Evolutionary conservation across 805 yeast genomes (phyloP), one percentile per base, ranked within the genome.

Genomic region (Yamadazyma takamatsuzukensis): DNA sequence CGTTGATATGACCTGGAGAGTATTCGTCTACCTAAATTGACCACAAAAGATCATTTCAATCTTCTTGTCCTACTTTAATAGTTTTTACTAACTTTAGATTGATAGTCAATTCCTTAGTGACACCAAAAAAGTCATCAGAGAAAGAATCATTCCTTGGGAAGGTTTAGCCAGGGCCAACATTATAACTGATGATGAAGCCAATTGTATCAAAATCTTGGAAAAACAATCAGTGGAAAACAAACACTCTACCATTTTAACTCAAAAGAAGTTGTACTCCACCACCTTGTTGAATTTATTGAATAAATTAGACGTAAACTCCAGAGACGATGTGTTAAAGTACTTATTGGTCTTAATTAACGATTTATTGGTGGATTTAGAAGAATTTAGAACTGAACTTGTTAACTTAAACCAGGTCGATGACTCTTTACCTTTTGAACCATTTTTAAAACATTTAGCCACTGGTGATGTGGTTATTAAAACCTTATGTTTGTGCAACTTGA

Each of bases 91-190:
- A 33, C 37, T 15, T 2, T 29, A 54, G 57, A 33, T 83, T 47
- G 89, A 85, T 43, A 81, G 86, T 55, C 72, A 72, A 19, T 78
- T 73, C 47, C 67, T 85, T 50, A 70, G 72, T 37, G 89, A 81
- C 47, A 72, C 80, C 33, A 70, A 81, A 46, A 68, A 72, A 43
- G 77, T 76, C 40, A 79, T 87, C 42, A 70, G 93, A 48, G 80
- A 84, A 39, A 75, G 93, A 43, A 79, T 89, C 19, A 76, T 88
- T 35, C 94, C 95, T 19, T 89, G 97, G 97, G 94, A 85, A 50
- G 94, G 94, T 7, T 78, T 83, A 47, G 80, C 84, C 8, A 72
- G 95, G 34, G 80, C 89, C 13, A 78, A 76, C 29, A 73, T 79
- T 27, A 67, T 89, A 23, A 62, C 80, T 27, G 72, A 71, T 31